These are phyloP conservation scores for Metschnikowia cerradonensis DNA, from an alignment of 805 yeast genomes.

Conservation along the genomic window DNA sequence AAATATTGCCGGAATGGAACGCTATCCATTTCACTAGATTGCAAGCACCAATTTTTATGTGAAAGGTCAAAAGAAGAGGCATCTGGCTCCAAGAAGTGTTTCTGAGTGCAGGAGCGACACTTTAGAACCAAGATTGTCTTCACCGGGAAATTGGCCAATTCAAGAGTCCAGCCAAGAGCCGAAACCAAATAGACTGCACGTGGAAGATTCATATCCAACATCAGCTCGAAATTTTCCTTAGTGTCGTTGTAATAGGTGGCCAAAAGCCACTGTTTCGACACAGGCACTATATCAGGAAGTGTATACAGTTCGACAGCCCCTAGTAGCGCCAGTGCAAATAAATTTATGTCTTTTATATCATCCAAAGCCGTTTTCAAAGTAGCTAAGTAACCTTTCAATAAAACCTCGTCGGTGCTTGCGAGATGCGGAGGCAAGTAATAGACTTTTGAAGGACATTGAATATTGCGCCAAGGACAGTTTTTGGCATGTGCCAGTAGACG, in stretches of 20 bases:
- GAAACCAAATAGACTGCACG: constrained; percentile 34
- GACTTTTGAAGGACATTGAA: constrained; percentile 30
- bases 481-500: constrained; percentile 23
- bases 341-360: constrained; percentile 14
- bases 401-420: constrained; percentile 24
- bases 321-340: background rate
- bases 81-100: constrained; percentile 23
- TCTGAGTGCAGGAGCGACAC: constrained; percentile 36
- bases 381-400: constrained; percentile 27
- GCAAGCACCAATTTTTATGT: constrained; percentile 38
- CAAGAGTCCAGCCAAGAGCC: constrained; percentile 35
- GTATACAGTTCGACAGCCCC: background rate
- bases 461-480: constrained; percentile 36
- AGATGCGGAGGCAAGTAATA: constrained; percentile 36
- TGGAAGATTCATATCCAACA: constrained; percentile 24
- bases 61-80: constrained; percentile 10
- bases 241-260: constrained; percentile 28
- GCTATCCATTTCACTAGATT: constrained; percentile 14
- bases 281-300: constrained; percentile 15
- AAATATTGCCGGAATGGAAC: constrained; percentile 21
- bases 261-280: constrained; percentile 33
- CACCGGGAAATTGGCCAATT: constrained; percentile 27
- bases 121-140: constrained; percentile 27
- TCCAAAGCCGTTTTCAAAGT: constrained; percentile 27
- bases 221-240: constrained; percentile 30